phyloP scores from a whole-genome alignment of 208 protist species.

The Strigomonas culicis region DNA sequence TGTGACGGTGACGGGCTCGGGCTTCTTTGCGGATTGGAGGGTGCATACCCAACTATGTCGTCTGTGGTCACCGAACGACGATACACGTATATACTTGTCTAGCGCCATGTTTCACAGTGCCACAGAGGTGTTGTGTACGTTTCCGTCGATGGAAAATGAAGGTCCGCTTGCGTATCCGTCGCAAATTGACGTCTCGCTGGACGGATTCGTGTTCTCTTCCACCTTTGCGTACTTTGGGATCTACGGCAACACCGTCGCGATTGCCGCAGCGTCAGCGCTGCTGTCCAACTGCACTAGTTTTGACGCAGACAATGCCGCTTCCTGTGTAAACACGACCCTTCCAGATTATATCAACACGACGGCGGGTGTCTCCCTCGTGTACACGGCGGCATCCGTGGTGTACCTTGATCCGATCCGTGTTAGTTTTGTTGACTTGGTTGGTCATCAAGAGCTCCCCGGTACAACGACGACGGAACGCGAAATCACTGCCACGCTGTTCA shows the following conservation, averaged over 20 bases:
- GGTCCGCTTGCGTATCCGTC: not conserved
- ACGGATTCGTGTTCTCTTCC: slow-evolving; percentile 2
- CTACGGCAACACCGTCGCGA: slow-evolving; percentile 1
- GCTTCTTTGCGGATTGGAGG: not conserved
- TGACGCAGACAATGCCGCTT: not conserved
- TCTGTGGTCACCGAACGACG: not conserved
- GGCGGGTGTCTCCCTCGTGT: not conserved
- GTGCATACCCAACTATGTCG: not conserved
- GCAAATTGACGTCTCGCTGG: slow-evolving; percentile 5
- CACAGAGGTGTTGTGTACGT: not conserved
- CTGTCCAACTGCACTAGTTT: not conserved
- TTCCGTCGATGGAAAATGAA: not conserved
- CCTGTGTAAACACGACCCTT: not conserved
- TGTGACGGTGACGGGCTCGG: not conserved
- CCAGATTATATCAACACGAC: not conserved
- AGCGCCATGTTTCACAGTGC: not conserved
- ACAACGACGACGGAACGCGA: no score
- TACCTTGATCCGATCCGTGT: not conserved
- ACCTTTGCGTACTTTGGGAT: not conserved
- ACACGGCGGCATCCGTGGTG: not conserved
- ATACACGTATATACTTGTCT: not conserved
- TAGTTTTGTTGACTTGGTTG: not conserved
- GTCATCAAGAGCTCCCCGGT: not conserved
- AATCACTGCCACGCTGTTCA: not conserved
- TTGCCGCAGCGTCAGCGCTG: not conserved